Conservation (phyloP, 2,329 filamentous ascomycete species). For the Aspergillus candidus region DNA sequence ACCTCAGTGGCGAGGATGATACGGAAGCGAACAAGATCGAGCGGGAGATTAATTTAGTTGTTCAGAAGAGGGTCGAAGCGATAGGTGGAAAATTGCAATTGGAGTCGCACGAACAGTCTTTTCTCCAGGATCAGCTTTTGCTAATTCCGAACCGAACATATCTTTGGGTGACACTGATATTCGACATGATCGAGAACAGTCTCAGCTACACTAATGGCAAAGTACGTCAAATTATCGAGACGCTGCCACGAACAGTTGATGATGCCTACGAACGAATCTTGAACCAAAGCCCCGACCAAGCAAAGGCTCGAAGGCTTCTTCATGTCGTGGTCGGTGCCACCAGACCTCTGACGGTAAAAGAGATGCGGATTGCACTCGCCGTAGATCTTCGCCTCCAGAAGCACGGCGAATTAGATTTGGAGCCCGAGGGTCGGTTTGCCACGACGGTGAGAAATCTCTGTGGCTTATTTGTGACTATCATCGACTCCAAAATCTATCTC, state of each 20-base stretch:
- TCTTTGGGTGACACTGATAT: slow-evolving; percentile 35
- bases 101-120: slow-evolving; percentile 5
- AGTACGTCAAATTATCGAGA: slow-evolving; percentile 12
- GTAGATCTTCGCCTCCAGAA: too few relatives aligned
- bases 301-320: slow-evolving; percentile 26
- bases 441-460: slow-evolving; percentile 18
- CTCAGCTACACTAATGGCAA: slow-evolving; percentile 10
- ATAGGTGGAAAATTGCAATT: slow-evolving; percentile 15
- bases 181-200: slow-evolving; percentile 24
- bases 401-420: too few relatives aligned
- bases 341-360: slow-evolving; percentile 30
- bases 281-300: slow-evolving; percentile 17
- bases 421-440: background rate
- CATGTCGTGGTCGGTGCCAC: slow-evolving; percentile 31
- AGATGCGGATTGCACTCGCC: too few relatives aligned
- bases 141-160: slow-evolving; percentile 32
- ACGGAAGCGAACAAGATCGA: slow-evolving; percentile 11
- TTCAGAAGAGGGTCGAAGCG: slow-evolving; percentile 12
- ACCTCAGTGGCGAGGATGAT: slow-evolving; percentile 16
- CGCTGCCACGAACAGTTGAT: slow-evolving; percentile 19
- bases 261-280: slow-evolving; percentile 34
- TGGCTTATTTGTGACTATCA: slow-evolving; percentile 33
- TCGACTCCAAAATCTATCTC: slow-evolving; percentile 30
- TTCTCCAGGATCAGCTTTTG: slow-evolving; percentile 24
- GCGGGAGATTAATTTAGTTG: slow-evolving; percentile 22